Percentiles rank a stretch among this genome's conserved stretches.
Evolutionary conservation across 495 filamentous ascomycete genomes (phyloP).

Genomic region (Xanthoparmelia taractica): DNA sequence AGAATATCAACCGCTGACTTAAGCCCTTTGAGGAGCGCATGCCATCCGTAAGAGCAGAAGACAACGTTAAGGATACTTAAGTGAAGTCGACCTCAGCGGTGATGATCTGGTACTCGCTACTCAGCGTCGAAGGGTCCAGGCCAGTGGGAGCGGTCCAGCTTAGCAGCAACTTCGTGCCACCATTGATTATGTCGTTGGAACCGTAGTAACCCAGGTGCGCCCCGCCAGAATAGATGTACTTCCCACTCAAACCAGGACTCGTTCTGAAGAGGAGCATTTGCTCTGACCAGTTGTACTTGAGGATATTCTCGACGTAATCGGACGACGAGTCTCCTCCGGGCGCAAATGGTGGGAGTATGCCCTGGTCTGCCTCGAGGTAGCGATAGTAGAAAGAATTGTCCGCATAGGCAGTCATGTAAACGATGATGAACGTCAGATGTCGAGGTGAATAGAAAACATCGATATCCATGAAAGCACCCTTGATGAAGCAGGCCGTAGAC

Average conservation of each 20-base stretch:
- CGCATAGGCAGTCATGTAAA: constrained; percentile 31
- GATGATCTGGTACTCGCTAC: constrained; percentile 30
- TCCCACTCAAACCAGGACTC: constrained; percentile 20
- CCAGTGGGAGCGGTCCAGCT: constrained; percentile 34
- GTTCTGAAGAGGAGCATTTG: constrained; percentile 28
- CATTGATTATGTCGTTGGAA: constrained; percentile 30
- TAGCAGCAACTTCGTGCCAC: constrained; percentile 29
- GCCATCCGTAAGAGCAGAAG: background rate
- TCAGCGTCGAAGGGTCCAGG: constrained; percentile 20
- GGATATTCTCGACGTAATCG: constrained; percentile 29
- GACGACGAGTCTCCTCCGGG: constrained; percentile 20
- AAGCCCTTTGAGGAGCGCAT: background rate
- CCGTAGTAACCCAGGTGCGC: constrained; percentile 31
- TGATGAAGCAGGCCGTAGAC: constrained; percentile 26
- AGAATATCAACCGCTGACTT: constrained; percentile 17
- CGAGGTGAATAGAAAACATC: constrained; percentile 33
- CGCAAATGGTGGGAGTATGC: constrained; percentile 27
- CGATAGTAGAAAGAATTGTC: constrained; percentile 35
- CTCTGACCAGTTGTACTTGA: constrained; percentile 29
- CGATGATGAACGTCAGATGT: constrained; percentile 32
- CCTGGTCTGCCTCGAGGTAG: constrained; percentile 27
- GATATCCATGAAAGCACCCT: constrained; percentile 30
- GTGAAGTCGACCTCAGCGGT: constrained; percentile 29
- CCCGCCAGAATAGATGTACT: constrained; percentile 30
- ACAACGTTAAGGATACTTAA: constrained; percentile 1